Percentiles rank a stretch among this genome's conserved stretches.
Evolutionary conservation across 345 rosid genomes (phyloP).

Genomic region (Citrus unshiu): DNA sequence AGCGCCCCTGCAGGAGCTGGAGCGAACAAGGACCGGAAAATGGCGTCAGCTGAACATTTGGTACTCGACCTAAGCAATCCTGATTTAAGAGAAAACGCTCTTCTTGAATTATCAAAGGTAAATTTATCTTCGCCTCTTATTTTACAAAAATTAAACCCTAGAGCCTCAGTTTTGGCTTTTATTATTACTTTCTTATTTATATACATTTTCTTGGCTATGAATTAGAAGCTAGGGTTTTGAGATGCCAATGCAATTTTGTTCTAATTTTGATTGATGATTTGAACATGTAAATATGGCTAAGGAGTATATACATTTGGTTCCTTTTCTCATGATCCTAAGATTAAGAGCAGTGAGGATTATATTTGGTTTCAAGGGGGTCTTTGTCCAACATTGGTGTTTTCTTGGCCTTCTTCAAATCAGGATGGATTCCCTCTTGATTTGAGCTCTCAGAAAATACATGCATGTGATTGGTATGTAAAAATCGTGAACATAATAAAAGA

Average conservation of each 20-base stretch:
- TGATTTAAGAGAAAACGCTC: slow-evolving; percentile 89
- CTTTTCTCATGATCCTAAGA: not conserved
- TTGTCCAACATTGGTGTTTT: not conserved
- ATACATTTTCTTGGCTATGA: not conserved
- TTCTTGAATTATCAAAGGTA: slow-evolving; percentile 75
- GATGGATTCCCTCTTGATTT: too few species aligned
- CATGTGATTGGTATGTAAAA: too few species aligned
- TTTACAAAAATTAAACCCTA: not conserved
- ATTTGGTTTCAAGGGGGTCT: not conserved
- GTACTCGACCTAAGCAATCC: slow-evolving; percentile 93
- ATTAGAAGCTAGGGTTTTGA: not conserved
- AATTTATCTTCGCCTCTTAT: not conserved
- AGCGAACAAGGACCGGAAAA: slow-evolving; percentile 72
- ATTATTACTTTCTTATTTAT: not conserved
- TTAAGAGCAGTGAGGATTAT: not conserved
- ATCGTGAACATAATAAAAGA: too few species aligned
- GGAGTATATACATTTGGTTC: not conserved
- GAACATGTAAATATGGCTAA: not conserved
- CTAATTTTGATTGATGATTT: not conserved
- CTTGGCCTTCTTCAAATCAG: too few species aligned
- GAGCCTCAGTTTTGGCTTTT: not conserved
- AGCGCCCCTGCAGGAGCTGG: slow-evolving; percentile 24
- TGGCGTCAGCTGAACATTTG: slow-evolving; percentile 90
- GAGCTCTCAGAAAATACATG: too few species aligned
- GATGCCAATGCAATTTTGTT: not conserved